phyloP scores from a whole-genome alignment of 2,329 filamentous ascomycete species.

The Catunica adiposa region DNA sequence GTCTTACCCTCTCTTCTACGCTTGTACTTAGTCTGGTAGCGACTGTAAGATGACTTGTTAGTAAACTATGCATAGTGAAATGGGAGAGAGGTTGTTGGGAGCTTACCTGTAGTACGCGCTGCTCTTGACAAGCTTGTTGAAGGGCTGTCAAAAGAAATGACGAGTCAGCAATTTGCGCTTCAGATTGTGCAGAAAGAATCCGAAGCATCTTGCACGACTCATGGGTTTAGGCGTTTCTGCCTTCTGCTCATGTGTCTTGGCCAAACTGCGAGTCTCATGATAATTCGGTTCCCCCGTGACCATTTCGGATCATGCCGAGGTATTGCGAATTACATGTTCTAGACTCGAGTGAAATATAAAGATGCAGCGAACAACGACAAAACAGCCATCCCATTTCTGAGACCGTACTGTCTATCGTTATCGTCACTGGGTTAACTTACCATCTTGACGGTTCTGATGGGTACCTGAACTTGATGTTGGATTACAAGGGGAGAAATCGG shows the following conservation, averaged over 20 bases:
- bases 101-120: constrained; percentile 95
- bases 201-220: constrained; percentile 99
- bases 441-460: constrained; percentile 43
- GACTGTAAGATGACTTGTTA: constrained; percentile 39
- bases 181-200: constrained; percentile 42
- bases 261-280: constrained; percentile 11
- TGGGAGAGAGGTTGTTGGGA: background rate
- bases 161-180: constrained; percentile 99
- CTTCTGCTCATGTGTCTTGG: constrained; percentile 15
- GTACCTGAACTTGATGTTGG: constrained; percentile 13
- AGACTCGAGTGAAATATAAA: background rate
- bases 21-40: constrained; percentile 99
- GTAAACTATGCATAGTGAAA: constrained; percentile 11
- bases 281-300: background rate
- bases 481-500: constrained; percentile 23
- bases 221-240: constrained; percentile 29
- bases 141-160: constrained; percentile 46
- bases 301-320: background rate
- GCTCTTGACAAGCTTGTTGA: constrained; percentile 94
- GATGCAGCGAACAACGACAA: background rate
- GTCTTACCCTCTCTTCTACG: constrained; percentile 93
- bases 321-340: background rate
- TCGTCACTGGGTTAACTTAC: constrained; percentile 37
- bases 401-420: background rate
- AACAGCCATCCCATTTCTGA: background rate